A percentile compares a stretch with the other conserved stretches of the same genome.
These are phyloP conservation scores for Lactarius quietus DNA, from an alignment of 768 basidiomycete genomes.

Conservation along the genomic window DNA sequence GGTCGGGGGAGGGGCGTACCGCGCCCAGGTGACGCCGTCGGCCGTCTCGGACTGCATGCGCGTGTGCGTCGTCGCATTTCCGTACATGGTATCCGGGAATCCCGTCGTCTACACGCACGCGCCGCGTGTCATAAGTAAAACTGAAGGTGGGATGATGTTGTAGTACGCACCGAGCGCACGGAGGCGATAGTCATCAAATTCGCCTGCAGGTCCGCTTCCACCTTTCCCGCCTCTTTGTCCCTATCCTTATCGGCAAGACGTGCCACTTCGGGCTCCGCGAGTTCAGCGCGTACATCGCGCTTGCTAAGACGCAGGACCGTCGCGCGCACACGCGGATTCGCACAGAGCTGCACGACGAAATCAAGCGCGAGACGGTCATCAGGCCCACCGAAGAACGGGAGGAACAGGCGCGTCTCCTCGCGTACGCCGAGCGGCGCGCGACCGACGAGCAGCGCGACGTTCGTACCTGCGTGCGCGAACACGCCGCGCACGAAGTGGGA, in stretches of 20 bases:
- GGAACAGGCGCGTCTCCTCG: conserved; percentile 58
- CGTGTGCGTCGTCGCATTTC: conserved; percentile 56
- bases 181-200: conserved; percentile 44
- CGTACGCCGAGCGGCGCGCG: conserved; percentile 40
- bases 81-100: conserved; percentile 70
- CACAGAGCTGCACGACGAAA: conserved; percentile 80
- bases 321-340: conserved; percentile 61
- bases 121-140: too few relatives aligned
- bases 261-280: conserved; percentile 22
- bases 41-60: conserved; percentile 79
- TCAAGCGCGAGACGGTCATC: conserved; percentile 88
- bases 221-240: neutral
- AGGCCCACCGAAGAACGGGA: conserved; percentile 93
- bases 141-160: neutral
- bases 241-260: conserved; percentile 29
- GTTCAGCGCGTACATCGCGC: conserved; percentile 35
- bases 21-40: conserved; percentile 72
- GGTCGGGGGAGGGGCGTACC: conserved; percentile 45
- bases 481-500: conserved; percentile 82
- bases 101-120: conserved; percentile 32
- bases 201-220: conserved; percentile 23
- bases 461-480: conserved; percentile 63
- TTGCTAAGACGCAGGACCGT: conserved; percentile 69
- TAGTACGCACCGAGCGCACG: conserved; percentile 35
- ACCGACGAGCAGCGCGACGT: conserved; percentile 86